phyloP scores from a whole-genome alignment of 139 green algal species.

The Trebouxia sp. region DNA sequence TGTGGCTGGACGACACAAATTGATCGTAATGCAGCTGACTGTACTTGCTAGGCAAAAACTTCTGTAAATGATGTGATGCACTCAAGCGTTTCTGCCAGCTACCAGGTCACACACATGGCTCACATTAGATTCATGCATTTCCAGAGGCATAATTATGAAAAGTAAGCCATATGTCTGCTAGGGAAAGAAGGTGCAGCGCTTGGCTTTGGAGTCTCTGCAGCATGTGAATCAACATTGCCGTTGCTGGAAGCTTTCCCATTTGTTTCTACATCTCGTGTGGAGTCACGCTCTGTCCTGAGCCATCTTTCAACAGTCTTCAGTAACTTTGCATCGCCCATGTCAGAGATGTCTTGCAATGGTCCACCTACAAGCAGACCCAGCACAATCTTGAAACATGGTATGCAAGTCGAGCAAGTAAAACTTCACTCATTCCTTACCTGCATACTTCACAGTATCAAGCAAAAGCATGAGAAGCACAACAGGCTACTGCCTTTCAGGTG shows the following conservation, averaged over 20 bases:
- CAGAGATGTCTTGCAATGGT: conserved; percentile 34
- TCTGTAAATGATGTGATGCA: no score
- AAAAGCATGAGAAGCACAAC: background rate
- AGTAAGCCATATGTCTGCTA: conserved; percentile 82
- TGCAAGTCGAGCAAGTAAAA: no score
- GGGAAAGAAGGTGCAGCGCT: conserved; percentile 56
- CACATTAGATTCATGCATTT: background rate
- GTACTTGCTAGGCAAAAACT: no score
- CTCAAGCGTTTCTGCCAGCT: no score
- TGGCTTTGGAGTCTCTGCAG: conserved; percentile 8
- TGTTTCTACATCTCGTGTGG: background rate
- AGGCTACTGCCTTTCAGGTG: background rate
- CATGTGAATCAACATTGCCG: no score
- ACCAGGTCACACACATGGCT: no score
- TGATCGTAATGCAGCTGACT: background rate
- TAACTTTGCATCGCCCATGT: conserved; percentile 62
- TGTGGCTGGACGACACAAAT: background rate
- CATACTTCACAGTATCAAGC: no score
- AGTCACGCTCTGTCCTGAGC: conserved; percentile 72
- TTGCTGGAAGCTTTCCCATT: background rate
- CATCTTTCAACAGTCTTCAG: conserved; percentile 81
- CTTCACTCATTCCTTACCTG: no score
- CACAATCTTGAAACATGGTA: background rate
- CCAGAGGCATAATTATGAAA: conserved; percentile 41
- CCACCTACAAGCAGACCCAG: conserved; percentile 40